Percentiles rank a stretch among this genome's conserved stretches.
These are phyloP conservation scores for Scheffersomyces ergatensis DNA, from an alignment of 805 yeast species.

Conservation along the genomic window DNA sequence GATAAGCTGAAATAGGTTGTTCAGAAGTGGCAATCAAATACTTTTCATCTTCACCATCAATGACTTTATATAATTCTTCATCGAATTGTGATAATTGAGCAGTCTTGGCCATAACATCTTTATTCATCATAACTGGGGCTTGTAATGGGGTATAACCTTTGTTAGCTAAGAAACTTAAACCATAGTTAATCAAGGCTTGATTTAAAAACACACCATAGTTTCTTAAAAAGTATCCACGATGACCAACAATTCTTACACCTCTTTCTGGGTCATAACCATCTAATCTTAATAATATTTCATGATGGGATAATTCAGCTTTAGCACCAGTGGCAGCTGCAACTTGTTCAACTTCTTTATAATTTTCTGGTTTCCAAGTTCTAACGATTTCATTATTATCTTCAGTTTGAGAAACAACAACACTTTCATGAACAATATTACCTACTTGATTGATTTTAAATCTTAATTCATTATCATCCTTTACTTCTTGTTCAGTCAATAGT, in stretches of 20 bases:
- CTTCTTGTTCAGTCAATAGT: conserved; percentile 63
- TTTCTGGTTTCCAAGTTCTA: conserved; percentile 84
- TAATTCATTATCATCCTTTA: conserved; percentile 72
- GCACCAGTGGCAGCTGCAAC: conserved; percentile 76
- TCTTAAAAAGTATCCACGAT: conserved; percentile 96
- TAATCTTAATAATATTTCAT: conserved; percentile 87
- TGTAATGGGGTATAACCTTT: conserved; percentile 87
- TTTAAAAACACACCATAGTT: conserved; percentile 94
- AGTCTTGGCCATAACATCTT: conserved; percentile 98
- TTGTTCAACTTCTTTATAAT: conserved; percentile 54
- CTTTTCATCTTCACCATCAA: conserved; percentile 97
- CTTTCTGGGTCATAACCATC: conserved; percentile 99
- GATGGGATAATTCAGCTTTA: conserved; percentile 84
- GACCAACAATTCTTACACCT: conserved; percentile 96
- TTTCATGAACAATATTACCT: conserved; percentile 92
- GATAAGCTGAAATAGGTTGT: conserved; percentile 98
- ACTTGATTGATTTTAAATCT: conserved; percentile 81
- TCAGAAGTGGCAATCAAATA: conserved; percentile 97
- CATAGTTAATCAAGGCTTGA: conserved; percentile 97
- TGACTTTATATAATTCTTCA: conserved; percentile 95
- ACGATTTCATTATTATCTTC: conserved; percentile 90
- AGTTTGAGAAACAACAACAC: conserved; percentile 81
- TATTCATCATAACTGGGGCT: conserved; percentile 99
- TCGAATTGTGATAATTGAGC: conserved; percentile 98
- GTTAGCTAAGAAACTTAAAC: conserved; percentile 76